Base-by-base conservation (phyloP, 805 yeast genomes). In the Saccharomycopsis fibuligera region DNA sequence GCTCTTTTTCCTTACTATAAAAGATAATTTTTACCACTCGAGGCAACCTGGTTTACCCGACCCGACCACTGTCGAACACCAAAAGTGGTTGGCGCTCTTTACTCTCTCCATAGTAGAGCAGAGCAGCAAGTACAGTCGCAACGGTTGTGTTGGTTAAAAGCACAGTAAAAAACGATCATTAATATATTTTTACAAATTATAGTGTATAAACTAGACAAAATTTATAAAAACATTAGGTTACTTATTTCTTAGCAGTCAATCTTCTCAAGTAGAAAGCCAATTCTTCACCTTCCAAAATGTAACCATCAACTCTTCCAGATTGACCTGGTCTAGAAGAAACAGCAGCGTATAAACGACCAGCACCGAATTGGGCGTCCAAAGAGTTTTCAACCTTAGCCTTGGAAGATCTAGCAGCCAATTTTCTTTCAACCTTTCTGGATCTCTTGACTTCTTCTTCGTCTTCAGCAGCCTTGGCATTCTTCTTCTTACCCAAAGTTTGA, bases 251-350 rank as follows among this genome's bases (percentile, higher is more conserved):
- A 73, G 96, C 95, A 75, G 96, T 83, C 78, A 93, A 81, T 88
- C 96, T 91, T 85, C 96, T 89, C 75, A 93, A 84, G 96, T 93
- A 93, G 95, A 93, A 93, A 74, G 98, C 98, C 76, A 93, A 88
- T 81, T 93, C 99, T 75, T 93, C 99, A 79, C 99, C 99, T 83
- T 93, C 99, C 74, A 93, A 86, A 78, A 93, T 85, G 95, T 93
- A 93, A 78, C 99, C 99, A 75, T 93, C 99, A 79, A 89, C 84
- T 81, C 99, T 95, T 77, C 99, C 99, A 63, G 96, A 86, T 83
- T 93, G 99, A 76, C 99, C 99, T 74, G 99, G 99, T 83, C 99
- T 89, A 54, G 99, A 93, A 62, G 99, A 89, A 72, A 93, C 88
- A 74, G 79, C 81, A 74, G 99, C 99, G 82, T 93, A 93, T 68